Conservation (phyloP, 176 grass and related monocot genomes). For the Otatea glauca region DNA sequence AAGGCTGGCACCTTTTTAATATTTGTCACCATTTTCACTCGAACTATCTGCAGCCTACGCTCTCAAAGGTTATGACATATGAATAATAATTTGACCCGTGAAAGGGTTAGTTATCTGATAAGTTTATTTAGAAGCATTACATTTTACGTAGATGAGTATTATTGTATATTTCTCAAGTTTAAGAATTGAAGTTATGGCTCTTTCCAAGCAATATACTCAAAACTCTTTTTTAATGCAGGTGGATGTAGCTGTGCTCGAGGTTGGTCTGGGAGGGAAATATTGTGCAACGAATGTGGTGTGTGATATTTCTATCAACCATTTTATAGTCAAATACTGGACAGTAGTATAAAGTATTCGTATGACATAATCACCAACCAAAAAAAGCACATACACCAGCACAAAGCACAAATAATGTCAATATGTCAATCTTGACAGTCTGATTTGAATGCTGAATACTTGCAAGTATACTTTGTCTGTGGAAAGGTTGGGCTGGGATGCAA, state of each 20-base stretch:
- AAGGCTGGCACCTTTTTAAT: slow-evolving; percentile 1
- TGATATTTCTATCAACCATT: slow-evolving; percentile 36
- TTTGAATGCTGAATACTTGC: slow-evolving; percentile 26
- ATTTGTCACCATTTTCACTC: slow-evolving; percentile 20
- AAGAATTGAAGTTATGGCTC: neutral
- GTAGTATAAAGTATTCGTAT: neutral
- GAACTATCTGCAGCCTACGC: slow-evolving; percentile 12
- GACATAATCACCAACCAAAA: slow-evolving; percentile 22
- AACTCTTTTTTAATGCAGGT: slow-evolving; percentile 64
- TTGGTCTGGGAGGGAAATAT: slow-evolving; percentile 97
- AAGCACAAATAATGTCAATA: neutral
- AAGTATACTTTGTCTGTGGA: slow-evolving; percentile 8
- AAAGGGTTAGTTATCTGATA: slow-evolving; percentile 9
- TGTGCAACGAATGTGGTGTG: slow-evolving; percentile 93
- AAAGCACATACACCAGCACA: slow-evolving; percentile 12
- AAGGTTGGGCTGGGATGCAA: slow-evolving; percentile 23
- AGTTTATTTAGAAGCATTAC: slow-evolving; percentile 29
- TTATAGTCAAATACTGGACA: slow-evolving; percentile 6
- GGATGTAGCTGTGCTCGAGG: slow-evolving; percentile 90
- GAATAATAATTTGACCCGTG: neutral
- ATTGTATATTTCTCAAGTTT: neutral
- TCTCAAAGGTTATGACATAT: neutral
- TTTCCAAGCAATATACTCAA: slow-evolving; percentile 19
- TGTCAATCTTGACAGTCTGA: slow-evolving; percentile 13
- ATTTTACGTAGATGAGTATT: slow-evolving; percentile 1